phyloP scores from a whole-genome alignment of 306 rosid genomes.

The Oxytropis ochrocephala region DNA sequence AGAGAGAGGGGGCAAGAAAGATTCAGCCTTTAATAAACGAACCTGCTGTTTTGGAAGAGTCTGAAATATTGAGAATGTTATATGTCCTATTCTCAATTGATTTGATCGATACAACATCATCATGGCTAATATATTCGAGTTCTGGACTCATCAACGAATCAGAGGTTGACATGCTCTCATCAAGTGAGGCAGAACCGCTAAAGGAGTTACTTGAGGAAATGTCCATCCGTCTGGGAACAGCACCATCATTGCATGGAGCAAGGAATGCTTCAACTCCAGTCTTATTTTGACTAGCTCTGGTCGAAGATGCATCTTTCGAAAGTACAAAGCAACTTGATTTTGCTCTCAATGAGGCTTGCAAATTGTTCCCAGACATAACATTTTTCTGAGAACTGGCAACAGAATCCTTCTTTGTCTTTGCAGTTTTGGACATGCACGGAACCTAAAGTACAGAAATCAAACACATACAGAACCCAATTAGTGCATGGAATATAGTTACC shows the following conservation, averaged over 20 bases:
- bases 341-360: slow-evolving; percentile 16
- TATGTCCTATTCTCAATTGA: slow-evolving; percentile 32
- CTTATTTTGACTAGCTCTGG: slow-evolving; percentile 15
- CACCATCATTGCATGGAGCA: slow-evolving; percentile 17
- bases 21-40: slow-evolving; percentile 14
- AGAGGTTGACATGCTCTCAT: slow-evolving; percentile 27
- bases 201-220: slow-evolving; percentile 33
- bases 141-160: slow-evolving; percentile 37
- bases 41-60: slow-evolving; percentile 32
- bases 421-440: slow-evolving; percentile 41
- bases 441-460: slow-evolving; percentile 30
- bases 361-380: slow-evolving; percentile 7
- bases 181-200: slow-evolving; percentile 9
- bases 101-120: slow-evolving; percentile 24
- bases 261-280: slow-evolving; percentile 1
- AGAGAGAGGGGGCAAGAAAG: neutral
- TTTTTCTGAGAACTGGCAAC: slow-evolving; percentile 15
- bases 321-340: slow-evolving; percentile 29
- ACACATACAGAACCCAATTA: neutral
- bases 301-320: slow-evolving; percentile 3
- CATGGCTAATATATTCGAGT: slow-evolving; percentile 25
- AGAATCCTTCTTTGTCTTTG: slow-evolving; percentile 42
- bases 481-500: neutral
- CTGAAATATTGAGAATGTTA: slow-evolving; percentile 24
- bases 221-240: slow-evolving; percentile 15